Conservation (phyloP, 108 stramenopile genomes). For the Nannochloropsis salina region DNA sequence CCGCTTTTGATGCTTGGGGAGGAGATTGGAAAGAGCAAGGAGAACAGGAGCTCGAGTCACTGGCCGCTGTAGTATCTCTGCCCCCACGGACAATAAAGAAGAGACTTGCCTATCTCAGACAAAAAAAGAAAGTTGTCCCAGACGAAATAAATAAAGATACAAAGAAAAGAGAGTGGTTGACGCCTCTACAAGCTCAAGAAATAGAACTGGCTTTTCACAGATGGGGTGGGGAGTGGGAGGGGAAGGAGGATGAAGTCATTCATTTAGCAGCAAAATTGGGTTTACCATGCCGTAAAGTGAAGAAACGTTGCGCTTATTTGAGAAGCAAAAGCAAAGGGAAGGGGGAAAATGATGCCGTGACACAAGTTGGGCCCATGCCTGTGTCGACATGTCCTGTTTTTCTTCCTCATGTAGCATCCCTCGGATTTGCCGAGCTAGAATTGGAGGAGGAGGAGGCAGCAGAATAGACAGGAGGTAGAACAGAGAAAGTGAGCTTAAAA, state of each 20-base stretch:
- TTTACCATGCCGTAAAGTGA: neutral
- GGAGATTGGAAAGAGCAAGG: neutral
- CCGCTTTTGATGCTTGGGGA: neutral
- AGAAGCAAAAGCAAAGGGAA: neutral
- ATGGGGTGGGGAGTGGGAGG: conserved; percentile 14
- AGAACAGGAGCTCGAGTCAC: neutral
- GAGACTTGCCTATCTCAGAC: neutral
- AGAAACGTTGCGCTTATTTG: neutral
- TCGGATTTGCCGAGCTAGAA: no score
- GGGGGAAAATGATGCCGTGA: neutral
- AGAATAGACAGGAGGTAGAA: no score
- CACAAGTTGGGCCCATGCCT: no score
- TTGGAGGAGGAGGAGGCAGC: no score
- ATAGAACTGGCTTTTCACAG: neutral
- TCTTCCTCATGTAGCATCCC: no score
- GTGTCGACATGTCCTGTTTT: no score
- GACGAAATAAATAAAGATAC: neutral
- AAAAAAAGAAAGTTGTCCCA: neutral
- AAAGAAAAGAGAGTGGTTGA: conserved; percentile 10
- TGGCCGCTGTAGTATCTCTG: neutral
- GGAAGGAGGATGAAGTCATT: neutral
- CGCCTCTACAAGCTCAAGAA: neutral
- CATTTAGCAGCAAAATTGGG: conserved; percentile 5
- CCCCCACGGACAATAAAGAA: conserved; percentile 13
- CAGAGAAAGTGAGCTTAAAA: no score